A percentile compares a stretch with the other conserved stretches of the same genome.
phyloP scores from a whole-genome alignment of 768 basidiomycete species.

The Tricholoma furcatifolium region DNA sequence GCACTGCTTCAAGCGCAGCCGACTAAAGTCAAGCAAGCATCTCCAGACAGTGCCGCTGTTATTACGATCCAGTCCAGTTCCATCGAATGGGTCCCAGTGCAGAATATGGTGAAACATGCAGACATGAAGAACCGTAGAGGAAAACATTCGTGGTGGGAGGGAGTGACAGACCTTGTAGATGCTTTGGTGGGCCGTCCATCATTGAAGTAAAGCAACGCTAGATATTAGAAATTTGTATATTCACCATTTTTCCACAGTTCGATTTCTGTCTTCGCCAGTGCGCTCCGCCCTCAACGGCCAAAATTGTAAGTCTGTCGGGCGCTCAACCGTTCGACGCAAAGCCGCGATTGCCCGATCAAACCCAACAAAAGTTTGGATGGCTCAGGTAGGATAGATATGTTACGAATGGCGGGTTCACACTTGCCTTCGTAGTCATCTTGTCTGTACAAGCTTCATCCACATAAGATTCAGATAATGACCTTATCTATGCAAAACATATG shows the following conservation, averaged over 20 bases:
- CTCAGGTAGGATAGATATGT: too few relatives aligned
- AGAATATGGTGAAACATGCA: slow-evolving; percentile 80
- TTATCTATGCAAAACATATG: too few relatives aligned
- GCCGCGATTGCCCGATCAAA: too few relatives aligned
- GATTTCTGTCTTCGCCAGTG: background rate
- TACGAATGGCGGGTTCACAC: too few relatives aligned
- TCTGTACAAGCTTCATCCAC: too few relatives aligned
- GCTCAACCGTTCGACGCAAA: too few relatives aligned
- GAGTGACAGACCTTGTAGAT: slow-evolving; percentile 69
- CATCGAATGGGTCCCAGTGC: slow-evolving; percentile 80
- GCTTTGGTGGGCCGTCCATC: slow-evolving; percentile 65
- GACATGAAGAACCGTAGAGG: slow-evolving; percentile 91
- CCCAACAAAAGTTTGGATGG: too few relatives aligned
- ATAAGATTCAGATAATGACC: too few relatives aligned
- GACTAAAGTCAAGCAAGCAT: slow-evolving; percentile 51
- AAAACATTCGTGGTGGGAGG: slow-evolving; percentile 76
- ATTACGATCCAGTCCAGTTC: slow-evolving; percentile 88
- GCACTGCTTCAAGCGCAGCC: slow-evolving; percentile 48
- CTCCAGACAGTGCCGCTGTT: slow-evolving; percentile 73
- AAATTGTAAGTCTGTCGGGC: too few relatives aligned
- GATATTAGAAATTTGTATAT: slow-evolving; percentile 7
- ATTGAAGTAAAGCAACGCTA: slow-evolving; percentile 37
- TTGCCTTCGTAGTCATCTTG: too few relatives aligned
- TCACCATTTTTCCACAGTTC: slow-evolving; percentile 4
- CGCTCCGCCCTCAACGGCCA: too few relatives aligned